Evolutionary conservation across 257 asterid species (phyloP).

Genomic region (Solanum arcanum): DNA sequence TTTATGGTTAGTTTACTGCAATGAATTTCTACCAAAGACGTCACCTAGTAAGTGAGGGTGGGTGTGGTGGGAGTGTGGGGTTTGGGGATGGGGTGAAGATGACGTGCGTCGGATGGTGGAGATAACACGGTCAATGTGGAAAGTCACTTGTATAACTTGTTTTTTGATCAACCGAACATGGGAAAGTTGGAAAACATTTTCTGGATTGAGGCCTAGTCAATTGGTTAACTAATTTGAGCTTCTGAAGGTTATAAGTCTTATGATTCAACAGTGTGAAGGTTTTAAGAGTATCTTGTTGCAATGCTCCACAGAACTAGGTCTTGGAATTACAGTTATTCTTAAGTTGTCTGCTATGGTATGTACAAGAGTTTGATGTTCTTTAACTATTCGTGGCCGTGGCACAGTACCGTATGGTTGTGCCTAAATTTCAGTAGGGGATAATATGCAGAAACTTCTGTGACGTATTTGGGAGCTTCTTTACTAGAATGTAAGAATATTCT

Average conservation of each 20-base stretch:
- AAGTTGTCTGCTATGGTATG: background rate
- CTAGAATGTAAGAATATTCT: background rate
- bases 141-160: background rate
- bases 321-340: background rate
- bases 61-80: background rate
- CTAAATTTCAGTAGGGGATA: background rate
- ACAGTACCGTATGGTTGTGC: background rate
- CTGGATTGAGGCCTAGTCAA: background rate
- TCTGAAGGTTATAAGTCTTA: background rate
- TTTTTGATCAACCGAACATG: background rate
- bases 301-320: background rate
- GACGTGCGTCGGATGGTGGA: background rate
- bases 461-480: background rate
- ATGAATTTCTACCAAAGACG: background rate
- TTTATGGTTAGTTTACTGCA: background rate
- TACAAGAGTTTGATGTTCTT: background rate
- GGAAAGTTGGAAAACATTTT: background rate
- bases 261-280: background rate
- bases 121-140: background rate
- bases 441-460: background rate
- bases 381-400: background rate
- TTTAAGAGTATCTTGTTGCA: background rate
- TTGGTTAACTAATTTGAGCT: background rate
- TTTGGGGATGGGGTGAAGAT: background rate
- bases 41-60: background rate